phyloP scores from a whole-genome alignment of 352 stramenopile genomes.

The Globisporangium nunn region DNA sequence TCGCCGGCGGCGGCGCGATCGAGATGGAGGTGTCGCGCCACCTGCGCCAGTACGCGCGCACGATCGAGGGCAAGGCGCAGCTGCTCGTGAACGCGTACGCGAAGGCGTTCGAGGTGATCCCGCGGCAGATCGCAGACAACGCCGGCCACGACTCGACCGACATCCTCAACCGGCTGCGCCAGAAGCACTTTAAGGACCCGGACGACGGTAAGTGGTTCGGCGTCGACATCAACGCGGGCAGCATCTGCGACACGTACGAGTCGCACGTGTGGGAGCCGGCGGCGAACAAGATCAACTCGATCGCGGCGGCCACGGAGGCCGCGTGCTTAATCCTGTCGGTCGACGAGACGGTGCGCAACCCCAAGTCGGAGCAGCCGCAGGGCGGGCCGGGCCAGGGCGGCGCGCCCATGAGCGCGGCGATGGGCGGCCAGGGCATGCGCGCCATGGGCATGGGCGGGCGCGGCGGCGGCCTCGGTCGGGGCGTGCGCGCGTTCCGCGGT shows the following conservation, averaged over 20 bases:
- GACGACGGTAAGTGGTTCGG: conserved; percentile 95
- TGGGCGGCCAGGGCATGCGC: conserved; percentile 89
- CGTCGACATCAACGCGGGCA: conserved; percentile 96
- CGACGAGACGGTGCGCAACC: conserved; percentile 99
- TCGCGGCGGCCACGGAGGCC: conserved; percentile 94
- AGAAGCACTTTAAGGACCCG: conserved; percentile 94
- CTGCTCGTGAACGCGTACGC: conserved; percentile 94
- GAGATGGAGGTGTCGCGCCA: conserved; percentile 92
- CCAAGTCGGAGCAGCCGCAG: conserved; percentile 92
- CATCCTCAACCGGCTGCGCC: conserved; percentile 94
- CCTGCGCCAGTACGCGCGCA: conserved; percentile 89
- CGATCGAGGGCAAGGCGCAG: conserved; percentile 97
- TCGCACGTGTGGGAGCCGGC: conserved; percentile 97
- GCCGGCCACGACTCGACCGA: conserved; percentile 98
- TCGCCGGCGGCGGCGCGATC: conserved; percentile 89
- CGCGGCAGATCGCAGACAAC: conserved; percentile 97
- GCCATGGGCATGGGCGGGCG: conserved; percentile 79
- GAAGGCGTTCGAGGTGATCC: conserved; percentile 98
- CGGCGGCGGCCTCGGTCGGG: conserved; percentile 66
- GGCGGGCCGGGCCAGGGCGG: conserved; percentile 37
- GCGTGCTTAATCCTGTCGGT: conserved; percentile 98
- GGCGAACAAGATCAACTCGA: conserved; percentile 98
- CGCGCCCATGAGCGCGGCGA: conserved; percentile 84
- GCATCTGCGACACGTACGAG: conserved; percentile 97
- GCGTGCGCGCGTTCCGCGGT: conserved; percentile 71